Evolutionary conservation across 2,329 filamentous ascomycete species (phyloP).

Genomic region (Ophiostoma himal-ulmi): DNA sequence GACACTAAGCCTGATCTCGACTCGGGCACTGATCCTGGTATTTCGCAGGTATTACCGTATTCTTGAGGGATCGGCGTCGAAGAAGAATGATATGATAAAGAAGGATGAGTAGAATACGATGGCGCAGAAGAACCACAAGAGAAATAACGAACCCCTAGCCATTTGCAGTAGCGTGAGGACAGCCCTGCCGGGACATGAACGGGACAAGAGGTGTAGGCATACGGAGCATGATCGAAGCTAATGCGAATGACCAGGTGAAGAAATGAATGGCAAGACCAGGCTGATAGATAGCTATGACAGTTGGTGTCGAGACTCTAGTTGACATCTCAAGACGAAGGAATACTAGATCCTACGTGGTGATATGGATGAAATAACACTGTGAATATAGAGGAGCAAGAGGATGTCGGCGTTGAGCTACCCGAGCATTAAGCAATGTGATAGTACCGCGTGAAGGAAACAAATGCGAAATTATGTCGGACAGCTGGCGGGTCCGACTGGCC

Average conservation of each 20-base stretch:
- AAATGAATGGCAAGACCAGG: background rate
- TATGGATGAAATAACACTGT: background rate
- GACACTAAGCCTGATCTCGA: constrained; percentile 13
- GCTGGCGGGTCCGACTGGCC: background rate
- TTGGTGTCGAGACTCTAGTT: background rate
- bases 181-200: constrained; percentile 10
- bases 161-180: constrained; percentile 13
- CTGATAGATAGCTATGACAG: background rate
- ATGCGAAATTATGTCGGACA: background rate
- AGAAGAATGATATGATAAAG: background rate
- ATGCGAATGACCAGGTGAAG: background rate
- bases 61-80: constrained; percentile 18
- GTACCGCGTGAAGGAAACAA: background rate
- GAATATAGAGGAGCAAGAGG: background rate
- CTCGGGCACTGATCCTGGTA: constrained; percentile 17
- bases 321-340: background rate
- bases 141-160: constrained; percentile 14
- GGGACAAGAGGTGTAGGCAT: background rate
- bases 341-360: background rate
- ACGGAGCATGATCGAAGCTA: background rate
- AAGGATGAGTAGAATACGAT: background rate
- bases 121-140: background rate
- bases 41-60: constrained; percentile 21
- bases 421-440: background rate
- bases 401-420: background rate